These are phyloP conservation scores for Adansonia rubrostipa DNA, from an alignment of 441 rosid genomes.

Conservation along the genomic window DNA sequence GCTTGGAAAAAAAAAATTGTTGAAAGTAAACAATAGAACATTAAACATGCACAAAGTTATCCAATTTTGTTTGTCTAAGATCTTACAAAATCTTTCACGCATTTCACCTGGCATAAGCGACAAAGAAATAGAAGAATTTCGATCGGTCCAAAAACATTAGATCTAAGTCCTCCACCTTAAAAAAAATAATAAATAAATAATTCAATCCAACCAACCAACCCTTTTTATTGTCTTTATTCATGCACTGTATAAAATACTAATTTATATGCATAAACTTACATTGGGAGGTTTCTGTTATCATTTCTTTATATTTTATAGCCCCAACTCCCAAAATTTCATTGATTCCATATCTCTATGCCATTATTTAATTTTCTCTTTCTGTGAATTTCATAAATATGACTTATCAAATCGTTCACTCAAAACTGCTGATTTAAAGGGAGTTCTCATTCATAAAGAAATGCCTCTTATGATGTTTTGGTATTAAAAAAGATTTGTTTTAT, in stretches of 20 bases:
- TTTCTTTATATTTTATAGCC: not conserved
- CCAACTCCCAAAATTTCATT: not conserved
- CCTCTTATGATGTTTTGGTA: too few relatives aligned
- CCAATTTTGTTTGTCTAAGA: not conserved
- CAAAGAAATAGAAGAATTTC: not conserved
- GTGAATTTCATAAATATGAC: not conserved
- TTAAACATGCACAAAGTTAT: not conserved
- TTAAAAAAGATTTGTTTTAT: too few relatives aligned
- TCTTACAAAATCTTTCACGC: conserved; percentile 1
- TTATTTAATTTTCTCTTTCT: not conserved
- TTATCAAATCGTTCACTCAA: not conserved
- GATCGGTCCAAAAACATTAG: conserved; percentile 20
- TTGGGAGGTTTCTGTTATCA: not conserved
- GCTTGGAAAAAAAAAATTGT: too few relatives aligned
- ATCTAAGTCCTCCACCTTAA: not conserved
- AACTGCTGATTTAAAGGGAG: too few relatives aligned
- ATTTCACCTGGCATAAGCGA: conserved; percentile 21
- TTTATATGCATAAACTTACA: not conserved
- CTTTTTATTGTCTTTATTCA: conserved; percentile 14
- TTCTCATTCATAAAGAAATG: too few relatives aligned
- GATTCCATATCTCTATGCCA: not conserved
- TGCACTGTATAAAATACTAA: not conserved
- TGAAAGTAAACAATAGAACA: not conserved
- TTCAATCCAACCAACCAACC: conserved; percentile 18
- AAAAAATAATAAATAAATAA: not conserved